A percentile compares a stretch with the other conserved stretches of the same genome.
Conservation (phyloP, 129 eudicot species). For the Cynara cardunculus region DNA sequence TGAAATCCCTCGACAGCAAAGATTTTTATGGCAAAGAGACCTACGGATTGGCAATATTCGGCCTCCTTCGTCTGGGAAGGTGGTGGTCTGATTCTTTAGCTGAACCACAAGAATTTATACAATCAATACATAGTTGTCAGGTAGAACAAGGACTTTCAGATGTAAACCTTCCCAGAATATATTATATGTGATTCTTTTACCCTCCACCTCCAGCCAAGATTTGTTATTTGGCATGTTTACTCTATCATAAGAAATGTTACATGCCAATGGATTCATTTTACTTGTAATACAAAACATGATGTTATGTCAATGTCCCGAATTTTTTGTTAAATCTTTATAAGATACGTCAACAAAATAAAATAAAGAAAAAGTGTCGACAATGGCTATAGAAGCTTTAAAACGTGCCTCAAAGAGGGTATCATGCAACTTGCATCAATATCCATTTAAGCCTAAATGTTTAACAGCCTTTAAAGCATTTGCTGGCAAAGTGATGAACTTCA, state of each 20-base stretch:
- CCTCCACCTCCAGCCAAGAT: background rate
- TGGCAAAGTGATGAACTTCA: too few species aligned
- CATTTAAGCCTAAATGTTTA: too few species aligned
- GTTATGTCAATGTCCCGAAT: background rate
- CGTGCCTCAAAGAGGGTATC: too few species aligned
- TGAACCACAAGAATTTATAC: slow-evolving; percentile 17
- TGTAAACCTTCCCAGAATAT: background rate
- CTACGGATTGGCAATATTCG: background rate
- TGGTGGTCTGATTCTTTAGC: background rate
- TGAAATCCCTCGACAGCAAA: background rate
- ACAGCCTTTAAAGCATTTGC: too few species aligned
- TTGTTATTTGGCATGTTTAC: background rate
- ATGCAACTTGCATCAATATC: too few species aligned
- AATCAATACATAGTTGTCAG: slow-evolving; percentile 16
- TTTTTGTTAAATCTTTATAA: too few species aligned
- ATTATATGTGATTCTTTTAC: background rate
- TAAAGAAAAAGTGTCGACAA: too few species aligned
- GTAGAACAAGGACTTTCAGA: slow-evolving; percentile 9
- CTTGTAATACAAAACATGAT: background rate
- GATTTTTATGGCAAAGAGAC: too few species aligned
- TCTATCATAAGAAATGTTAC: background rate
- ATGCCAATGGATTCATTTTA: background rate
- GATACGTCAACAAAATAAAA: too few species aligned
- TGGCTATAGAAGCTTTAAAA: too few species aligned
- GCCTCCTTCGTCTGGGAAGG: background rate